phyloP scores from a whole-genome alignment of 768 basidiomycete genomes.

The Mycena metata region DNA sequence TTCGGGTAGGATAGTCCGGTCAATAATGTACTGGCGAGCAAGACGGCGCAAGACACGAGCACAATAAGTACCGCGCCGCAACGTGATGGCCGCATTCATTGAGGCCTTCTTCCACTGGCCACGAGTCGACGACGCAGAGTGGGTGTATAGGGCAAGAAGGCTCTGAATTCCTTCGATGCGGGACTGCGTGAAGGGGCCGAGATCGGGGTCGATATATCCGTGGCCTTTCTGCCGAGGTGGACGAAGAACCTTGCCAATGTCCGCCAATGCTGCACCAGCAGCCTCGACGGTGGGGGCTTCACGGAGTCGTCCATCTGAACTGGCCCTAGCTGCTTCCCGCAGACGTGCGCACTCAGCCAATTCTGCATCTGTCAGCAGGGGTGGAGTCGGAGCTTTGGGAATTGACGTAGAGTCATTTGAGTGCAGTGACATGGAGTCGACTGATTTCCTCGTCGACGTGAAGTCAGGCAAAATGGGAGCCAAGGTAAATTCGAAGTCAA shows the following conservation, averaged over 20 bases:
- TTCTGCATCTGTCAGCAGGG: background rate
- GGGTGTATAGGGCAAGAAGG: background rate
- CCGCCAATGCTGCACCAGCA: background rate
- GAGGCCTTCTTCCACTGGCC: too few relatives aligned
- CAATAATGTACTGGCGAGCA: constrained; percentile 1
- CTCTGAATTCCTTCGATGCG: background rate
- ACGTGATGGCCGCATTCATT: background rate
- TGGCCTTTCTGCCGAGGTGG: background rate
- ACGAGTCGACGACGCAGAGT: too few relatives aligned
- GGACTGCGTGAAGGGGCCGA: constrained; percentile 2
- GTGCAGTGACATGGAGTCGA: background rate
- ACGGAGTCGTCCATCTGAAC: background rate
- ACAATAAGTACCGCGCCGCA: background rate
- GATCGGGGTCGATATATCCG: background rate
- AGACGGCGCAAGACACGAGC: background rate
- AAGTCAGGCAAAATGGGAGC: background rate
- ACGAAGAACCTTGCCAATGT: background rate
- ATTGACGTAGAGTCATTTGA: too few relatives aligned
- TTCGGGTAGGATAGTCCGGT: background rate
- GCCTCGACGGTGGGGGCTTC: background rate
- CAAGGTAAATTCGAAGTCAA: background rate
- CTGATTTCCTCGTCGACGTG: background rate
- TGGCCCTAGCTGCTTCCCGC: background rate
- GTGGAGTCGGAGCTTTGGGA: too few relatives aligned
- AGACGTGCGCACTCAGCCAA: background rate